Base-by-base conservation (phyloP, 108 stramenopile species). In the Thalassiosira profunda region DNA sequence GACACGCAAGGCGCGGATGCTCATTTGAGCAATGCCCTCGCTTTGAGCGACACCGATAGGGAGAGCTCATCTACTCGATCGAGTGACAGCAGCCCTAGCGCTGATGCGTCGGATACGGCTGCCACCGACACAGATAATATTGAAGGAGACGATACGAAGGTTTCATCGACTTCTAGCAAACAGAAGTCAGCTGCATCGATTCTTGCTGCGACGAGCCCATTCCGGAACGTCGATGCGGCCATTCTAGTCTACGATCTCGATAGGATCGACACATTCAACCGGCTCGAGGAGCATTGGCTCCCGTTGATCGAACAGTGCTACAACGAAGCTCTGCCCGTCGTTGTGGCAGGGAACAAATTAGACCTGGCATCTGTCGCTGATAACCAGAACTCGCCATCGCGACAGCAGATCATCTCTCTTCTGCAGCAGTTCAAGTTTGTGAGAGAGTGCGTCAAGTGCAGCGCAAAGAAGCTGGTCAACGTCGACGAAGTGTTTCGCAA, bases 291-390 rank as follows among this genome's bases (percentile, higher is more conserved):
- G 58, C 86, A 91, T 58, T 94, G 92, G 92, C 76, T 94, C 42
- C 89, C 88, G 36, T 65, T 91, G 25, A 89, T 94, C 68, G 86
- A 94, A 66, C 70, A 72, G 31, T 87, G 80, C 57, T 93, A 87
- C 63, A 78, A 83, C 36, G 92, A 88, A 66, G 82, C 77, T 41
- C 80, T 93, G 11, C 92, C 89, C 12, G 89, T 93, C 8, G 90
- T 93, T 59, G 80, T 93, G 4, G 92, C 92, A 0, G 92, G 89
- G 15, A 93, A 88, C 70, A 93, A 93, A 74, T 75, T 86, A 78
- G 92, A 93, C 63, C 60, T 90, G 21, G 74, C 84, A 41, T 51
- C 57, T 9, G 33, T 47, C 24, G 37, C 70, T 3, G 70, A 87
- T 43, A 83, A 82, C 53, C 80, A 86, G 57, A 21, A 58, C 12